These are phyloP conservation scores for Aureobasidium leucospermi DNA, from an alignment of 2,329 filamentous ascomycete species.

Conservation along the genomic window DNA sequence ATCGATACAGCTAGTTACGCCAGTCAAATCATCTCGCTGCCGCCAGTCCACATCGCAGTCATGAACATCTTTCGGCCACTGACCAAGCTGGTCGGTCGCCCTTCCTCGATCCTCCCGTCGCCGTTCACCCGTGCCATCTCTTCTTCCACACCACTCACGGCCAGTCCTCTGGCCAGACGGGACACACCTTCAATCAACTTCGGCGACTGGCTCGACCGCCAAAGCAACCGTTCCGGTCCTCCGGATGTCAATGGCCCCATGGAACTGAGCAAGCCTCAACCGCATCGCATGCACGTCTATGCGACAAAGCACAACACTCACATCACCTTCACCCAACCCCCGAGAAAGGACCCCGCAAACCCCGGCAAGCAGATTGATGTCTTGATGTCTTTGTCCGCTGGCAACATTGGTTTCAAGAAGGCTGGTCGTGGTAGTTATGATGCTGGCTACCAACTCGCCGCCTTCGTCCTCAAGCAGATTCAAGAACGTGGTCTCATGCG, in stretches of 20 bases:
- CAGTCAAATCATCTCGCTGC: not conserved
- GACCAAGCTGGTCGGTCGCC: not conserved
- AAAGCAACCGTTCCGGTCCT: not conserved
- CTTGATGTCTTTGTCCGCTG: conserved; percentile 71
- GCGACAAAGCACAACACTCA: conserved; percentile 91
- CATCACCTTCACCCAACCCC: conserved; percentile 76
- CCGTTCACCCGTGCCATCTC: not conserved
- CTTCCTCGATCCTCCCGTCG: not conserved
- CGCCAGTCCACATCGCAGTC: not conserved
- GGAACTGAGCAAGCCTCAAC: conserved; percentile 24
- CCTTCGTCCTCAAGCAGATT: conserved; percentile 76
- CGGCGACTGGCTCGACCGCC: conserved; percentile 1
- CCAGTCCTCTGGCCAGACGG: not conserved
- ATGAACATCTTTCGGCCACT: conserved; percentile 11
- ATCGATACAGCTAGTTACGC: not conserved
- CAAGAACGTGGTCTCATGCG: conserved; percentile 71
- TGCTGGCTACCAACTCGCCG: conserved; percentile 80
- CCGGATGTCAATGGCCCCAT: not conserved
- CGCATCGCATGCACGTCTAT: conserved; percentile 82
- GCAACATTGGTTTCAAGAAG: conserved; percentile 90
- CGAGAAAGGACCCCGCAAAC: conserved; percentile 29
- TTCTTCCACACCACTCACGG: not conserved
- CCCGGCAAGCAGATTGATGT: conserved; percentile 53
- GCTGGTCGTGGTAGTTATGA: conserved; percentile 75
- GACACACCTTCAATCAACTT: not conserved